Base-by-base conservation (phyloP, 345 rosid genomes). In the Cardiospermum halicacabum region DNA sequence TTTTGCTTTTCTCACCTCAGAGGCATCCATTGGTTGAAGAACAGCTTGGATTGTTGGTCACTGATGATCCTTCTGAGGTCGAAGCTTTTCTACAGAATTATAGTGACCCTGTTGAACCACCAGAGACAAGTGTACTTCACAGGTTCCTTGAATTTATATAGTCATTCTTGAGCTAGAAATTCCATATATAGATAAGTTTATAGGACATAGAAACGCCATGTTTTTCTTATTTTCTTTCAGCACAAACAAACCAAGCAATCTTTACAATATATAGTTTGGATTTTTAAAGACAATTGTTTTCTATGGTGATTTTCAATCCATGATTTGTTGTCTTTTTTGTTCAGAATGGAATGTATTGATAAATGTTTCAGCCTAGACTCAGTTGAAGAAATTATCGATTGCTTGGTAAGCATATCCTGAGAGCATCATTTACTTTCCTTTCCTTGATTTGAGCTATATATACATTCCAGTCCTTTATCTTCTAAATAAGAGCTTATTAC, bases 41-140 rank as follows among this genome's bases (percentile, higher is more conserved):
- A 58, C 81, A 85, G 69, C 83, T 94, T 34, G 88, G 81, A 73
- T 74, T 84, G 48, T 78, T 89, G 67, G 78, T 74, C 63, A 89
- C 97, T 4, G 93, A 91, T 77, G 96, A 91, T 77, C 96, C 92
- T 73, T 91, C 97, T 45, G 91, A 84, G 68, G 73, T 94, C 68
- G 97, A 85, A 71, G 48, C 85, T 64, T 50, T 75, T 57, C 69
- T 89, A 60, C 96, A 84, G 75, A 84, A 84, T 64, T 83, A 81
- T 60, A 58, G 82, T 37, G 96, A 91, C 64, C 64, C 75, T 66
- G 79, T 76, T 57, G 77, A 65, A 77, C 96, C 89, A 51, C 93
- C 85, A 69, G 68, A 82, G 68, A 76, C 62, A 48, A 85, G 97
- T 77, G 87, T 85, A 58, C 25, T 91, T 60, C 80, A 82, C 79